Evolutionary conservation across 116 monocot species (phyloP), one percentile per base, ranked within the genome.

Genomic region (Zostera marina): DNA sequence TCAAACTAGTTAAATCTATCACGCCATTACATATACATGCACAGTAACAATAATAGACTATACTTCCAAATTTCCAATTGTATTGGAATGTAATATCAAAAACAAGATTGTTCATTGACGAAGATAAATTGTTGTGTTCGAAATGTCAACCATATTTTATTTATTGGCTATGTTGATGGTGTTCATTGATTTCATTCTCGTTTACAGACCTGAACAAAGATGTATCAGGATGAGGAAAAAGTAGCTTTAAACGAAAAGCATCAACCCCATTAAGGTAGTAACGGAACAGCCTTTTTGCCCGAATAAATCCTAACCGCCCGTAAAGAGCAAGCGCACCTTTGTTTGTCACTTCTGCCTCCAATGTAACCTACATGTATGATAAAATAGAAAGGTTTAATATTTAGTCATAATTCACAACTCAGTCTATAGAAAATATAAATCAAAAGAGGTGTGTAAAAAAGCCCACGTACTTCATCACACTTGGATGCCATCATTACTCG

Each of bases 291-390:
- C 99, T 80, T 81, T 99, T 99, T 22, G 99, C 83, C 59, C 99
- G 74, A 60, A 99, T 83, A 64, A 99, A 99, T n/a, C 99, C 98
- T 42, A 99, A 68, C 20, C 99, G 83, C 19, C 87, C 91, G 59
- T 99, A 99, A 8, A 99, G 67, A 25, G 99, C 99, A 39, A 99
- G 86, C 39, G 99, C 99, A 62, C 99, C 99, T 46, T 91, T 99
- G 74, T 99, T 99, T 55, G 99, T 99, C 8, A 99, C 99, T 75
- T 99, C 99, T 60, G 91, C 99, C 81, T 99, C 99, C 3, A 99
- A 61, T 53, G 91, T 91, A 12, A 99, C 99, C 99, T 99, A 66
- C 49, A 76, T 13, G 49, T 20, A 49, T 49, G 9, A 17, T 9
- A 49, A 7, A 0, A 20, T 49, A 49, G 20, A 15, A 13, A 15